Percentiles rank a stretch among this genome's conserved stretches.
Conservation (phyloP, 2,329 filamentous ascomycete species). For the Erysiphe pulchra region DNA sequence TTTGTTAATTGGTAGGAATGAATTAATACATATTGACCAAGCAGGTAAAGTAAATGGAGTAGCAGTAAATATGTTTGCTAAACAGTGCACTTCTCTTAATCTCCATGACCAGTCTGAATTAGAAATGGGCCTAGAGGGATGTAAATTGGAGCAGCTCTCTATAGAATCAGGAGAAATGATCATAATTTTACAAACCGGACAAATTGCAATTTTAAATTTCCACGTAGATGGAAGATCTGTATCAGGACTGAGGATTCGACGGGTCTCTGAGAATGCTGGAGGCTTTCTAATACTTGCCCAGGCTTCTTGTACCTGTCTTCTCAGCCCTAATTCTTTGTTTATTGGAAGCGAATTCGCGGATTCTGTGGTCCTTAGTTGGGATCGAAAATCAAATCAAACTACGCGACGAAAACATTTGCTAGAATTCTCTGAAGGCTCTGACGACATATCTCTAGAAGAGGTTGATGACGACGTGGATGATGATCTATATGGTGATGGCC, state of each 20-base stretch:
- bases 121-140: conserved; percentile 56
- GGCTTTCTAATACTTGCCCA: conserved; percentile 33
- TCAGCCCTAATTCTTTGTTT: conserved; percentile 50
- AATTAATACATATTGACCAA: conserved; percentile 87
- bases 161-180: conserved; percentile 60
- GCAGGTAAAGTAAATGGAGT: conserved; percentile 82
- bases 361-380: conserved; percentile 61
- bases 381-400: conserved; percentile 31
- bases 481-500: conserved; percentile 37
- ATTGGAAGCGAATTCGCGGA: conserved; percentile 66
- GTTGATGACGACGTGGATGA: conserved; percentile 26
- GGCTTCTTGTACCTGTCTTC: conserved; percentile 41
- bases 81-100: conserved; percentile 56
- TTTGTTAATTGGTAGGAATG: conserved; percentile 65
- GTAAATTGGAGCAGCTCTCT: conserved; percentile 50
- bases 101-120: conserved; percentile 70
- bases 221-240: conserved; percentile 76
- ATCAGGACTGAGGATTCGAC: conserved; percentile 53
- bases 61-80: conserved; percentile 76
- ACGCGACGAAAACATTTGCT: conserved; percentile 37
- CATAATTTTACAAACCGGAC: conserved; percentile 53
- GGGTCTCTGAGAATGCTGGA: conserved; percentile 35
- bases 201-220: conserved; percentile 53
- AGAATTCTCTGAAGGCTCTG: conserved; percentile 25
- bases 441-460: conserved; percentile 25